Conservation (phyloP, 768 basidiomycete genomes). For the Amanita rubescens region DNA sequence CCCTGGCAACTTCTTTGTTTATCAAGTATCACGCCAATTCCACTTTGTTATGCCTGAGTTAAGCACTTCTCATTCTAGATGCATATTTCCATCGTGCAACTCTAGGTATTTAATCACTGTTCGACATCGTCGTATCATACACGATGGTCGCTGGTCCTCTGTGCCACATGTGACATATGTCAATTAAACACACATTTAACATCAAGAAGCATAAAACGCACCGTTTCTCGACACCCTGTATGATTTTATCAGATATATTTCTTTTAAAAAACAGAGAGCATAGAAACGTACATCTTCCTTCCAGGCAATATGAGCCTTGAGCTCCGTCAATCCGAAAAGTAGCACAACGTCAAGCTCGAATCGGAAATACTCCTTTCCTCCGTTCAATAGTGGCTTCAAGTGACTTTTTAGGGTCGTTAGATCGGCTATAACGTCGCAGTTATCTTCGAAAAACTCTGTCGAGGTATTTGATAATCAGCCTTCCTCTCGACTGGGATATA, state of each 20-base stretch:
- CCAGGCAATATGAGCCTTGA: conserved; percentile 40
- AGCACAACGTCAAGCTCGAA: conserved; percentile 31
- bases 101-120: background rate
- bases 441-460: conserved; percentile 26
- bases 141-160: conserved; percentile 2
- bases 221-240: conserved; percentile 16
- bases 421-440: conserved; percentile 17
- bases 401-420: too few relatives aligned
- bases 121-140: background rate
- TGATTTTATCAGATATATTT: background rate
- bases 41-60: too few relatives aligned
- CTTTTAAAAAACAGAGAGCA: background rate
- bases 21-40: too few relatives aligned
- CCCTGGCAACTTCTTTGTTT: too few relatives aligned
- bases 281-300: conserved; percentile 25
- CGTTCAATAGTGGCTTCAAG: background rate
- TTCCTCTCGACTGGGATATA: background rate
- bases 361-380: conserved; percentile 15
- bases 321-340: conserved; percentile 36
- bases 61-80: too few relatives aligned
- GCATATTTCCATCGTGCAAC: background rate
- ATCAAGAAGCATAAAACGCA: background rate
- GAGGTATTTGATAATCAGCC: conserved; percentile 6
- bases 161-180: background rate
- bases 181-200: background rate